Evolutionary conservation across 2,329 filamentous ascomycete genomes (phyloP).

Genomic region (Grosmannia huntii): DNA sequence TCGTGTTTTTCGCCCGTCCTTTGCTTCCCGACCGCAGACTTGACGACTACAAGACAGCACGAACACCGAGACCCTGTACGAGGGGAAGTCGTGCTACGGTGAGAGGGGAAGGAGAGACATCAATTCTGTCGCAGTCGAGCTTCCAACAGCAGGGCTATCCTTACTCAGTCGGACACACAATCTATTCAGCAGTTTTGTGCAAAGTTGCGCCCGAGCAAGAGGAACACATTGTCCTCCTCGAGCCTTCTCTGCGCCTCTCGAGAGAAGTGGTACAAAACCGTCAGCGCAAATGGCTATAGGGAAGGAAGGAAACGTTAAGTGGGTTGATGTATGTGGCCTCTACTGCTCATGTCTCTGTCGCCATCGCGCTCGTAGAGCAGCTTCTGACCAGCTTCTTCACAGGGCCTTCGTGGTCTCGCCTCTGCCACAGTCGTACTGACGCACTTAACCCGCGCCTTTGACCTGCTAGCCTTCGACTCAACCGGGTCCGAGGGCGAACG

Average conservation of each 20-base stretch:
- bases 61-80: not conserved
- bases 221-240: not conserved
- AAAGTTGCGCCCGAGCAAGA: not conserved
- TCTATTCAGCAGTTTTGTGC: not conserved
- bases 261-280: not conserved
- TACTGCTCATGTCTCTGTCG: not conserved
- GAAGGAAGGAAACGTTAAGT: slow-evolving; percentile 40
- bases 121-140: too few relatives aligned
- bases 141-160: not conserved
- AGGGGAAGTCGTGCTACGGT: not conserved
- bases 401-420: slow-evolving; percentile 44
- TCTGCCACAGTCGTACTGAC: slow-evolving; percentile 42
- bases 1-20: not conserved
- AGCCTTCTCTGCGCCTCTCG: not conserved
- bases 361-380: not conserved
- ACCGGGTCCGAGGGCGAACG: slow-evolving; percentile 25
- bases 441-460: slow-evolving; percentile 38
- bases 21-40: not conserved
- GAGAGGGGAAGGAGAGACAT: too few relatives aligned
- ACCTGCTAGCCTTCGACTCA: slow-evolving; percentile 33
- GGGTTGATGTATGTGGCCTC: slow-evolving; percentile 41
- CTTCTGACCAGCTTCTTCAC: slow-evolving; percentile 1
- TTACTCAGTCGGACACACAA: not conserved
- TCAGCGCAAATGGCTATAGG: slow-evolving; percentile 24
- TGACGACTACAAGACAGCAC: not conserved